phyloP scores from a whole-genome alignment of 352 stramenopile species.

The Pythium periplocum region DNA sequence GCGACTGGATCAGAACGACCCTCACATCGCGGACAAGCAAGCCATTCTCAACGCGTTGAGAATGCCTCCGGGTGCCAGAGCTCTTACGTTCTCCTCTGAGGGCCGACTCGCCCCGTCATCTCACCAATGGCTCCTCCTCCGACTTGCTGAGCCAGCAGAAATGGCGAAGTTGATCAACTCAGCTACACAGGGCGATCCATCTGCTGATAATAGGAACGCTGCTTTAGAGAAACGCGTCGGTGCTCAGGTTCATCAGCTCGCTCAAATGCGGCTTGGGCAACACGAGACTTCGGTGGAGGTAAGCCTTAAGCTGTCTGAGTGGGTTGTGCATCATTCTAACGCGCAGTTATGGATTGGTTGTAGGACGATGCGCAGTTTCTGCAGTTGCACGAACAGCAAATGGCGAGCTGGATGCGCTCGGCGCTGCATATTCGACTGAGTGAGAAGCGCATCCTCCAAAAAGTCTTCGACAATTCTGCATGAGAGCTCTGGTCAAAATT shows the following conservation, averaged over 20 bases:
- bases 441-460: slow-evolving; percentile 45
- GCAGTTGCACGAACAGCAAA: slow-evolving; percentile 27
- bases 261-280: too few species aligned
- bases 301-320: neutral
- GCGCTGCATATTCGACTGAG: slow-evolving; percentile 64
- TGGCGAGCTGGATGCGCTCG: slow-evolving; percentile 58
- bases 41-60: slow-evolving; percentile 8
- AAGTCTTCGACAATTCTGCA: slow-evolving; percentile 5
- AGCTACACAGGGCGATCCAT: slow-evolving; percentile 4
- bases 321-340: neutral
- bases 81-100: slow-evolving; percentile 23
- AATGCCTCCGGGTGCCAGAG: neutral
- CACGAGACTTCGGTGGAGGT: too few species aligned
- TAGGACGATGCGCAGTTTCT: slow-evolving; percentile 56
- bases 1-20: slow-evolving; percentile 25
- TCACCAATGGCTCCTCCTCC: slow-evolving; percentile 49
- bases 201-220: neutral
- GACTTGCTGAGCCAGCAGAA: slow-evolving; percentile 37
- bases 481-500: too few species aligned
- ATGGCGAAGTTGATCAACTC: slow-evolving; percentile 37
- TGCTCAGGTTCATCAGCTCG: slow-evolving; percentile 8
- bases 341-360: slow-evolving; percentile 1
- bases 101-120: slow-evolving; percentile 29
- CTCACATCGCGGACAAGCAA: slow-evolving; percentile 18
- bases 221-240: slow-evolving; percentile 10